Conservation (phyloP, 2,329 filamentous ascomycete species). For the Pseudophaeomoniella oleicola region DNA sequence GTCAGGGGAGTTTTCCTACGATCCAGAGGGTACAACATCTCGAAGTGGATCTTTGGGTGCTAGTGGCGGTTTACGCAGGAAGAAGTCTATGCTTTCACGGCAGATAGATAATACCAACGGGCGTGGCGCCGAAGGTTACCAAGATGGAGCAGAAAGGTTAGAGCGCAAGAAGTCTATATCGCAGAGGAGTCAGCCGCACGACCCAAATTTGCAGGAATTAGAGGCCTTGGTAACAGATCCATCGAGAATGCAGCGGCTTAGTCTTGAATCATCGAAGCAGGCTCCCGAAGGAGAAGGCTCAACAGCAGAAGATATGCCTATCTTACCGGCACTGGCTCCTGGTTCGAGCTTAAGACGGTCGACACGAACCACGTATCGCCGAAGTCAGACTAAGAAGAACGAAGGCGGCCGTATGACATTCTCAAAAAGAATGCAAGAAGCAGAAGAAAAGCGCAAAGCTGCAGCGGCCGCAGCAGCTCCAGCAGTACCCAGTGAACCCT, state of each 20-base stretch:
- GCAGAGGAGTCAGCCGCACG: slow-evolving; percentile 34
- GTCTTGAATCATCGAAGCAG: slow-evolving; percentile 32
- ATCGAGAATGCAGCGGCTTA: slow-evolving; percentile 51
- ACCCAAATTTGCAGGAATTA: slow-evolving; percentile 53
- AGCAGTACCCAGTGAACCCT: slow-evolving; percentile 25
- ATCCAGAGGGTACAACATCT: slow-evolving; percentile 23
- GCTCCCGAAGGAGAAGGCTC: slow-evolving; percentile 25
- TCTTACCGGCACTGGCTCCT: slow-evolving; percentile 54
- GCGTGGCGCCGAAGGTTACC: slow-evolving; percentile 47
- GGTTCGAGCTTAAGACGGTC: slow-evolving; percentile 75
- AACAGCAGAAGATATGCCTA: slow-evolving; percentile 61
- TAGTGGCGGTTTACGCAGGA: slow-evolving; percentile 54
- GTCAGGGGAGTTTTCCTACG: slow-evolving; percentile 57
- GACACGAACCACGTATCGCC: slow-evolving; percentile 80
- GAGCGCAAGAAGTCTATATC: slow-evolving; percentile 56
- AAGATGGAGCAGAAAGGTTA: slow-evolving; percentile 70
- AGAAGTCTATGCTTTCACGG: slow-evolving; percentile 89
- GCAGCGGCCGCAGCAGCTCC: slow-evolving; percentile 33
- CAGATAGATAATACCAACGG: slow-evolving; percentile 66
- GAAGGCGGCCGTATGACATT: slow-evolving; percentile 56
- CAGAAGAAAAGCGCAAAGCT: slow-evolving; percentile 47
- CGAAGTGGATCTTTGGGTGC: slow-evolving; percentile 12
- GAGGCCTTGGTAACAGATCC: slow-evolving; percentile 76
- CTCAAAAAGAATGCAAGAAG: slow-evolving; percentile 55
- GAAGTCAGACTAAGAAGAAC: slow-evolving; percentile 54